phyloP scores from a whole-genome alignment of 306 rosid species.

The Prunus armeniaca region DNA sequence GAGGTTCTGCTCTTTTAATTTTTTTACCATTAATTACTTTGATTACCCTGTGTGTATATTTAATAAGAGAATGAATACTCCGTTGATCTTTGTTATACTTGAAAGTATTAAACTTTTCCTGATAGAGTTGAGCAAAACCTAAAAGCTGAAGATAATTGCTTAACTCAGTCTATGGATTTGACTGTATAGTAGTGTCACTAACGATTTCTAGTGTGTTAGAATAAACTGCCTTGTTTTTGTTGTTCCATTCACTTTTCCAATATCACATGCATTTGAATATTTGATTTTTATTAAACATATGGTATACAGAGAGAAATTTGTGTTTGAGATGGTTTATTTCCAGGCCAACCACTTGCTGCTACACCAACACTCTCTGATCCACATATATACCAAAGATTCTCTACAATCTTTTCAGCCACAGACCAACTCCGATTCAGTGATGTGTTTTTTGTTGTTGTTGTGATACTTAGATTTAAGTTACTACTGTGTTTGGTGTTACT shows the following conservation, averaged over 20 bases:
- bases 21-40: neutral
- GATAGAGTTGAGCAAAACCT: neutral
- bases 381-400: no score
- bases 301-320: neutral
- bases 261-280: neutral
- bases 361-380: no score
- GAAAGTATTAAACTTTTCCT: neutral
- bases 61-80: no score
- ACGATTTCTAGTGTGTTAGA: neutral
- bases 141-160: neutral
- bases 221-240: neutral
- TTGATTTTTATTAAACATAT: neutral
- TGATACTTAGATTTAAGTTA: no score
- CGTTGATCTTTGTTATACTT: neutral
- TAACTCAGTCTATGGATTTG: neutral
- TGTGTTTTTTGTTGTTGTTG: no score
- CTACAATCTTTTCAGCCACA: no score
- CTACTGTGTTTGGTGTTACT: no score
- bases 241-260: neutral
- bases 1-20: conserved; percentile 46
- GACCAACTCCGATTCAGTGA: no score
- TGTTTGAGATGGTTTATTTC: neutral
- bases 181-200: no score
- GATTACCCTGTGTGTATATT: neutral
- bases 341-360: no score